Conservation (phyloP, 2,329 filamentous ascomycete species). For the Albifimbria verrucaria region DNA sequence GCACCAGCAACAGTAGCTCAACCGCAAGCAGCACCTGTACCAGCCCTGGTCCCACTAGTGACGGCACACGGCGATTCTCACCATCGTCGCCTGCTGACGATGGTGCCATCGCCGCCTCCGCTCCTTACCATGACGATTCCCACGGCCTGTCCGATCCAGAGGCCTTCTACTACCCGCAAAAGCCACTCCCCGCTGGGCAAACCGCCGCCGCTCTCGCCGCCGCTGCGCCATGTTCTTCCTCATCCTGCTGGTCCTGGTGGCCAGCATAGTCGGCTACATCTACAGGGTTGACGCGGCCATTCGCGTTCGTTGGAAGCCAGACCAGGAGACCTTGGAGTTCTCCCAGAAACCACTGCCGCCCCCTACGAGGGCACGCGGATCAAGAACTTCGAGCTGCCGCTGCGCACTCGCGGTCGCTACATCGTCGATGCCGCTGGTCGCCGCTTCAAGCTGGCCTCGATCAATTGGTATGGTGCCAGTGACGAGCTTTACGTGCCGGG, state of each 20-base stretch:
- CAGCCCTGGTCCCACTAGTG: neutral
- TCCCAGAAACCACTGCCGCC: conserved; percentile 44
- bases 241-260: conserved; percentile 19
- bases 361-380: conserved; percentile 41
- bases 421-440: conserved; percentile 55
- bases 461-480: conserved; percentile 71
- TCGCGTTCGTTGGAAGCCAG: conserved; percentile 45
- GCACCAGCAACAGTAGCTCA: too few species aligned
- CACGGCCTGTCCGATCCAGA: neutral
- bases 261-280: conserved; percentile 35
- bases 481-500: conserved; percentile 64
- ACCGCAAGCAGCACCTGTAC: too few species aligned
- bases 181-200: conserved; percentile 4
- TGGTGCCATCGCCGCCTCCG: neutral
- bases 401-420: conserved; percentile 57
- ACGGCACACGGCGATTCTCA: neutral
- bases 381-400: conserved; percentile 49
- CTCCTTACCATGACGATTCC: too few species aligned
- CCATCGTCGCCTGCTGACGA: neutral
- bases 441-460: conserved; percentile 59
- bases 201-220: conserved; percentile 9
- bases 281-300: conserved; percentile 44
- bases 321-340: conserved; percentile 43
- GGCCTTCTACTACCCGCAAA: neutral
- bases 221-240: conserved; percentile 33